These are phyloP conservation scores for Logfia minima DNA, from an alignment of 129 eudicot species.

Conservation along the genomic window DNA sequence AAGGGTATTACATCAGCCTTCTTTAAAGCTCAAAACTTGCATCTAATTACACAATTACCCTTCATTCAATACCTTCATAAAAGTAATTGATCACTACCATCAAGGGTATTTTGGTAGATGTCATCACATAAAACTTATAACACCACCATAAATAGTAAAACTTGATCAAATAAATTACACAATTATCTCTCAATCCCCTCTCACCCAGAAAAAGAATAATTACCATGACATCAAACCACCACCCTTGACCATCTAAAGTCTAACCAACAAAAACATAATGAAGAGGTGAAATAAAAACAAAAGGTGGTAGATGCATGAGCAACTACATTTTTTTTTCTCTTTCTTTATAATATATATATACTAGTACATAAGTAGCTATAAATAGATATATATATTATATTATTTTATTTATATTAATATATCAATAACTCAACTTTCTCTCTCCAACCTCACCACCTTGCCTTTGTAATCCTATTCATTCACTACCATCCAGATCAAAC, in stretches of 20 bases:
- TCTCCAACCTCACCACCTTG: conserved; percentile 54
- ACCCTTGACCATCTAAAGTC: conserved; percentile 30
- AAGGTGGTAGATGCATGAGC: conserved; percentile 51
- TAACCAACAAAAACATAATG: conserved; percentile 33
- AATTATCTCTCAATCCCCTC: conserved; percentile 8
- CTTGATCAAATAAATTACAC: not conserved
- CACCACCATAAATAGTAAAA: not conserved
- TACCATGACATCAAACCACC: conserved; percentile 30
- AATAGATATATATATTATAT: too few species aligned
- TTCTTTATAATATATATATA: conserved; percentile 10
- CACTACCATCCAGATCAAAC: conserved; percentile 43
- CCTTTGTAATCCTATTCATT: conserved; percentile 44
- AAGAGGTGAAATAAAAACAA: conserved; percentile 41
- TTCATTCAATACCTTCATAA: not conserved
- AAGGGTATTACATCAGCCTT: not conserved
- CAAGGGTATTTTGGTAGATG: not conserved
- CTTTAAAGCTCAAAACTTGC: not conserved
- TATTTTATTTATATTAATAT: conserved; percentile 19
- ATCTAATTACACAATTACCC: conserved; percentile 3
- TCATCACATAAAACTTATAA: not conserved
- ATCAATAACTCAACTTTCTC: conserved; percentile 38
- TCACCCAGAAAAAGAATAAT: not conserved
- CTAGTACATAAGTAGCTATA: conserved; percentile 15
- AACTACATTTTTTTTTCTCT: conserved; percentile 24
- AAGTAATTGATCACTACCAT: not conserved